Conservation (phyloP, 2,329 filamentous ascomycete species). For the Xylariales sp. region DNA sequence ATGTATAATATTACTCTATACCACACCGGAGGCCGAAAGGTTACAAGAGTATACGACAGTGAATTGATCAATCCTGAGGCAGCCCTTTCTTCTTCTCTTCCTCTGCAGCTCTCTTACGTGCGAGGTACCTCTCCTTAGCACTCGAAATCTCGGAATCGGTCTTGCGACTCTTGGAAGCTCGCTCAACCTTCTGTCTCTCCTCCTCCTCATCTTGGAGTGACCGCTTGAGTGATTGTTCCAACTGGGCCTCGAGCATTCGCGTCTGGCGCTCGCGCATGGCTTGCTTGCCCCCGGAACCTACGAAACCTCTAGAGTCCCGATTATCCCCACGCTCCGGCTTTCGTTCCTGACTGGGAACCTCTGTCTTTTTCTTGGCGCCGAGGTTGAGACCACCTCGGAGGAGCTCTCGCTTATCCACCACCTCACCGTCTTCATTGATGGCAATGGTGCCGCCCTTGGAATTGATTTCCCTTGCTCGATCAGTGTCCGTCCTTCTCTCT, state of each 20-base stretch:
- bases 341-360: slow-evolving; percentile 28
- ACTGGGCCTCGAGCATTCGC: slow-evolving; percentile 73
- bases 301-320: slow-evolving; percentile 23
- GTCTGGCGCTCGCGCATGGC: slow-evolving; percentile 73
- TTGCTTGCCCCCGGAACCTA: slow-evolving; percentile 49
- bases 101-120: slow-evolving; percentile 70
- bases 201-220: slow-evolving; percentile 67
- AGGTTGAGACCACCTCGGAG: slow-evolving; percentile 74
- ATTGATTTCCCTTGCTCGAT: slow-evolving; percentile 65
- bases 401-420: slow-evolving; percentile 80
- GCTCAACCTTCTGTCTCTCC: slow-evolving; percentile 55
- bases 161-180: slow-evolving; percentile 71
- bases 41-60: neutral
- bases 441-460: slow-evolving; percentile 57
- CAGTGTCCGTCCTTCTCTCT: slow-evolving; percentile 50
- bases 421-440: slow-evolving; percentile 77
- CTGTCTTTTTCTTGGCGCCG: slow-evolving; percentile 54
- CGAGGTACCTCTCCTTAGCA: slow-evolving; percentile 75
- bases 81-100: slow-evolving; percentile 55
- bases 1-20: too few species aligned
- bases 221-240: slow-evolving; percentile 69
- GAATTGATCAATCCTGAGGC: neutral
- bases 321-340: slow-evolving; percentile 24
- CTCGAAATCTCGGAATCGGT: slow-evolving; percentile 71
- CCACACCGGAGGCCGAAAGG: too few species aligned